Conservation (phyloP, 2,329 filamentous ascomycete species). For the Cyphellophora attinorum region DNA sequence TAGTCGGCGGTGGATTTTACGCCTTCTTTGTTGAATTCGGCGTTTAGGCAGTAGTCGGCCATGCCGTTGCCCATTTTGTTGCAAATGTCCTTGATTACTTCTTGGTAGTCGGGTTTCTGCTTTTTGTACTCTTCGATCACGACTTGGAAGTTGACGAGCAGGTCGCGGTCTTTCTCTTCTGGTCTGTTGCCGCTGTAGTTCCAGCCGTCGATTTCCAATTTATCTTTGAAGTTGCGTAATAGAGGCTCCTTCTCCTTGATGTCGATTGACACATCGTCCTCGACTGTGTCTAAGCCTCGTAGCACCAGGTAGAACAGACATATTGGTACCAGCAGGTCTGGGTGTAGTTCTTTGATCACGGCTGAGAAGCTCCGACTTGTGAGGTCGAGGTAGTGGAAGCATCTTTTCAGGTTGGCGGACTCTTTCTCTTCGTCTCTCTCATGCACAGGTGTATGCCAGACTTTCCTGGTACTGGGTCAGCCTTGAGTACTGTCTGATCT, state of each 20-base stretch:
- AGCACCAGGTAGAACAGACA: slow-evolving; percentile 88
- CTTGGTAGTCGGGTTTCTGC: slow-evolving; percentile 73
- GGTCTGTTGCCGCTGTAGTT: slow-evolving; percentile 76
- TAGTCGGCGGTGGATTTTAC: slow-evolving; percentile 81
- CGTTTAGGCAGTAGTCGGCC: slow-evolving; percentile 86
- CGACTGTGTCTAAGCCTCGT: slow-evolving; percentile 91
- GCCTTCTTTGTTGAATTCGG: slow-evolving; percentile 68
- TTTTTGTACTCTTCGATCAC: slow-evolving; percentile 80
- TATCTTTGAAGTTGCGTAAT: slow-evolving; percentile 69
- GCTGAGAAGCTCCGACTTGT: slow-evolving; percentile 89
- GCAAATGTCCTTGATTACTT: slow-evolving; percentile 86
- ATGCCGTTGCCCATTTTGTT: slow-evolving; percentile 96
- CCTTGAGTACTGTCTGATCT: slow-evolving; percentile 6
- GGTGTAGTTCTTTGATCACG: slow-evolving; percentile 92
- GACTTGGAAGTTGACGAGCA: slow-evolving; percentile 85
- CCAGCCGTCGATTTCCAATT: slow-evolving; percentile 79
- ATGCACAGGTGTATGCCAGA: slow-evolving; percentile 94
- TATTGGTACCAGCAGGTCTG: slow-evolving; percentile 82
- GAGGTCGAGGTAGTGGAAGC: slow-evolving; percentile 75
- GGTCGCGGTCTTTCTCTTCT: slow-evolving; percentile 86
- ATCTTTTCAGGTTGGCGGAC: slow-evolving; percentile 61
- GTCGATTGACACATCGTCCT: slow-evolving; percentile 93
- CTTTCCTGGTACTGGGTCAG: slow-evolving; percentile 54
- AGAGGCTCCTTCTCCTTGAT: slow-evolving; percentile 75
- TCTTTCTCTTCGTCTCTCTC: slow-evolving; percentile 69